Evolutionary conservation across 2,329 filamentous ascomycete genomes (phyloP).

Genomic region (Talaromyces sp.): DNA sequence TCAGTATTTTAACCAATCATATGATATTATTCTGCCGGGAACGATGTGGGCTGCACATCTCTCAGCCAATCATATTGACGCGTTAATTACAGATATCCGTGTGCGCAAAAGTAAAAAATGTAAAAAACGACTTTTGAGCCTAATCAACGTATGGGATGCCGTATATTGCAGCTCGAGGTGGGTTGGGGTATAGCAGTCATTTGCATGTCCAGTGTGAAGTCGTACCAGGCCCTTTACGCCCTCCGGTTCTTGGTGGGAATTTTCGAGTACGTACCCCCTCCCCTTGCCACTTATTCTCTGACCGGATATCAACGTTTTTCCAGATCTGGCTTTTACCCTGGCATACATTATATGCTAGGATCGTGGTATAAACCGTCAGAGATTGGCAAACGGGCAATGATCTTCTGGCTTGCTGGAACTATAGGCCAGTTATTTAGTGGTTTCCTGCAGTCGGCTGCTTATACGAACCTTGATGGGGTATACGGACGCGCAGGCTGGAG

Average conservation of each 20-base stretch:
- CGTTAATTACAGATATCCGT: too few relatives aligned
- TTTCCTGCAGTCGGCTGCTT: constrained; percentile 33
- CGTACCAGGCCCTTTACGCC: constrained; percentile 21
- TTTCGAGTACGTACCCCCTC: constrained; percentile 18
- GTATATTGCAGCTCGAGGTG: neutral
- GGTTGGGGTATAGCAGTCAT: constrained; percentile 30
- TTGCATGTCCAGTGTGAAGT: constrained; percentile 31
- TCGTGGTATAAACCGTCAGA: constrained; percentile 42
- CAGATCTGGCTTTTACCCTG: constrained; percentile 28
- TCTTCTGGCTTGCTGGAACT: constrained; percentile 31
- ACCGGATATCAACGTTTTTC: neutral
- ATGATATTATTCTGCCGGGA: too few relatives aligned
- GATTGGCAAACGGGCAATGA: constrained; percentile 33
- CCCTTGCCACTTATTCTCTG: constrained; percentile 9
- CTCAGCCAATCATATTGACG: too few relatives aligned
- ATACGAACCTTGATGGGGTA: constrained; percentile 25
- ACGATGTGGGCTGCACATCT: too few relatives aligned
- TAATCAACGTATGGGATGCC: too few relatives aligned
- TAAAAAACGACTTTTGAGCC: too few relatives aligned
- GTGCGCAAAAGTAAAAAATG: too few relatives aligned
- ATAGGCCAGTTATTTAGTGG: constrained; percentile 34
- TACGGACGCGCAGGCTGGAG: constrained; percentile 29
- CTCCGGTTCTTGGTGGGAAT: constrained; percentile 26
- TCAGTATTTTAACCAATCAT: too few relatives aligned
- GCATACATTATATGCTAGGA: constrained; percentile 36